These are phyloP conservation scores for Plectranthus barbatus DNA, from an alignment of 257 asterid genomes.

Conservation along the genomic window DNA sequence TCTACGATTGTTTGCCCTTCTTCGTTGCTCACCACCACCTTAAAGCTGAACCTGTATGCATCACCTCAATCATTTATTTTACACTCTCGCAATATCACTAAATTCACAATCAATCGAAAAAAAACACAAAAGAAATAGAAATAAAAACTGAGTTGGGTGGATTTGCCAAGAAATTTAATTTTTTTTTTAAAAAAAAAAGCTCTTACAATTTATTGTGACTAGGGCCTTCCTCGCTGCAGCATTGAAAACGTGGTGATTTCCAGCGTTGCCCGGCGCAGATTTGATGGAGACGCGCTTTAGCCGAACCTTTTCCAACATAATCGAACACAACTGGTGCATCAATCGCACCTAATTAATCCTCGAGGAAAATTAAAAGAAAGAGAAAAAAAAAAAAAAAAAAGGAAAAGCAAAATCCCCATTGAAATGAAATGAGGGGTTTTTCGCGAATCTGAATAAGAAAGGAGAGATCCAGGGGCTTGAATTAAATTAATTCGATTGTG, in stretches of 20 bases:
- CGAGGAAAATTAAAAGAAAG: too few relatives aligned
- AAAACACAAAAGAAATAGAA: neutral
- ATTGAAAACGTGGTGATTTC: slow-evolving; percentile 10
- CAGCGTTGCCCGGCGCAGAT: slow-evolving; percentile 2
- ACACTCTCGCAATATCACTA: too few relatives aligned
- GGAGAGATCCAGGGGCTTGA: too few relatives aligned
- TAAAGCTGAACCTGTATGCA: slow-evolving; percentile 11
- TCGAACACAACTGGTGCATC: too few relatives aligned
- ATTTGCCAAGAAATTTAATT: too few relatives aligned
- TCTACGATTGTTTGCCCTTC: neutral
- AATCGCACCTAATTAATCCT: too few relatives aligned
- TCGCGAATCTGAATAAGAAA: too few relatives aligned
- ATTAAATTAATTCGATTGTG: too few relatives aligned
- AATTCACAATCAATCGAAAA: neutral
- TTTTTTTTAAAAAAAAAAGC: neutral
- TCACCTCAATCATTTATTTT: neutral
- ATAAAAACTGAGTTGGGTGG: too few relatives aligned
- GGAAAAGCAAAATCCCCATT: too few relatives aligned
- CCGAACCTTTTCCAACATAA: neutral
- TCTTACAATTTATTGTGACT: slow-evolving; percentile 6
- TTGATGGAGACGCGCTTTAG: slow-evolving; percentile 8
- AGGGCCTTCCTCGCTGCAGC: slow-evolving; percentile 13
- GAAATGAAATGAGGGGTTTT: too few relatives aligned
- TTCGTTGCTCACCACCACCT: neutral
- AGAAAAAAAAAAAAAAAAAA: too few relatives aligned